Evolutionary conservation across 2,329 filamentous ascomycete species (phyloP), one percentile per base, ranked within the genome.

Genomic region (Didymosphaeria variabile): DNA sequence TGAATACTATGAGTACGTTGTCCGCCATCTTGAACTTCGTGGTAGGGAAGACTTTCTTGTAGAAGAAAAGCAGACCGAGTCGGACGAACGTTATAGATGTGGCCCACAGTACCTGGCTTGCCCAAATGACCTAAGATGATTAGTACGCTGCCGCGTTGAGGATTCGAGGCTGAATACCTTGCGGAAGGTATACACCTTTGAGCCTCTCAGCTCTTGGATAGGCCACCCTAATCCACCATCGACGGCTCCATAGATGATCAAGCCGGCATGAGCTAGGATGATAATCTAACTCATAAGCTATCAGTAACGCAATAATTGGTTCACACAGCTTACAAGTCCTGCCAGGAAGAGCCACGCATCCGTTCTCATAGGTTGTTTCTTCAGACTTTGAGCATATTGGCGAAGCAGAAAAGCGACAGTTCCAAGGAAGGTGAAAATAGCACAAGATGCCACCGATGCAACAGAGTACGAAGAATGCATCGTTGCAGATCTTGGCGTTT

Each of bases 401-500:
- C 42, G 42, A 21, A 45, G 42, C 7, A 21, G 12, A 45, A 45
- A 12, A 45, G 42, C 42, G 5, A 45, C n/a, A 2, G 10, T 10
- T 4, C 17, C 42, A 12, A 45, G n/a, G 19, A 45, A 45, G 23
- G 42, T 45, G 42, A 45, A 45, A 12, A 45, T 21, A 19, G 42
- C 42, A 45, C 42, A 45, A 21, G 13, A 45, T 10, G 10, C 42
- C 42, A 45, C 42, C 5, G 42, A 13, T 45, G 42, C 42, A 45
- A 45, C 42, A 45, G 42, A 45, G 42, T 45, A 45, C 15, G 42
- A 45, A 10, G 42, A 45, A 45, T 45, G 42, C 42, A 45, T 45
- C 7, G 19, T 21, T 2, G 12, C 19, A 10, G 42, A 21, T 45
- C 42, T 23, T 2, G 19, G 23, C 12, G 10, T n/a, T 19, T 45